Evolutionary conservation across 805 yeast genomes (phyloP), one percentile per base, ranked within the genome.

Genomic region (Alloascoidea hylecoeti): DNA sequence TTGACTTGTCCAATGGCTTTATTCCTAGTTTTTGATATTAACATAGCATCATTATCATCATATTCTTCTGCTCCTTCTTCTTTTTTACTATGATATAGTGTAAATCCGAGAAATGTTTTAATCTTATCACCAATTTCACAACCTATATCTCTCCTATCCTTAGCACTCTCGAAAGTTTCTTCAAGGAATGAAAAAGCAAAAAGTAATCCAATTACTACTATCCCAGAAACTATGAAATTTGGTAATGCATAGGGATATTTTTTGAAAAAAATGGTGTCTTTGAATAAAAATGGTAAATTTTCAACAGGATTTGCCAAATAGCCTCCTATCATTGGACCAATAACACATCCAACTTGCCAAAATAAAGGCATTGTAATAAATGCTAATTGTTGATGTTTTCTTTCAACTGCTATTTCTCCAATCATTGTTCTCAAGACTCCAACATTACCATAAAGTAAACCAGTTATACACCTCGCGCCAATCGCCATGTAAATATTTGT

Each of bases 241-340:
- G 78, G 72, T 38, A 72, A 49, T 1, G 72, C 66, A 46, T 68
- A 72, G 2, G 78, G 78, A 48, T 58, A 62, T 17, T 46, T 46
- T 14, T 53, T 42, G 15, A 66, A 51, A 12, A 48, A 34, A 9
- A 16, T 15, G 27, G 14, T 17, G 37, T 33, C 33, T 32, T 18
- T 35, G 41, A 35, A 39, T 37, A 38, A 15, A 34, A 36, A 42
- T 3, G 55, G 56, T 17, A 49, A 52, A 17, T 44, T 45, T 5
- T 53, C 53, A 17, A 50, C 53, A 4, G 76, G 73, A 32, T 63
- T 56, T 9, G 77, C 72, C 35, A 75, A 56, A 38, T 56, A 62
- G 18, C 71, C 70, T 17, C 76, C 80, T 19, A 75, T 59, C 49
- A 72, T 55, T 1, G 82, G 81, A 1, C 84, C 84, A 12, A 76